Conservation (phyloP, 805 yeast species). For the Candida corydali region DNA sequence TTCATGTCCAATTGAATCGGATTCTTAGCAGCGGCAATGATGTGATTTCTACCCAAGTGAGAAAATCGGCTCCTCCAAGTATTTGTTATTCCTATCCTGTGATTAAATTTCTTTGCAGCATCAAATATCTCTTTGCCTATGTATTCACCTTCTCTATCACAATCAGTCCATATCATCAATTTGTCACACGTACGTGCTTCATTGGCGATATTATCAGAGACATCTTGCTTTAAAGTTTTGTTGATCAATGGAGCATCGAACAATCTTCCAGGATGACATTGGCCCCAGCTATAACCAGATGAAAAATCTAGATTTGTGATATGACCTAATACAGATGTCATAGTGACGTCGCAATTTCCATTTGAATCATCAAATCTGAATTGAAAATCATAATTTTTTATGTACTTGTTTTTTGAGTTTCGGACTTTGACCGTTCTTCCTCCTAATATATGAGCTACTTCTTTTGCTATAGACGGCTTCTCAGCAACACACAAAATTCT, state of each 20-base stretch:
- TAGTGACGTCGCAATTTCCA: slow-evolving; percentile 74
- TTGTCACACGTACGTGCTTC: slow-evolving; percentile 60
- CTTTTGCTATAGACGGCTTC: slow-evolving; percentile 90
- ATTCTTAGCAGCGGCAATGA: slow-evolving; percentile 66
- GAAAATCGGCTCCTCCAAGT: slow-evolving; percentile 78
- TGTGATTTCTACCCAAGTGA: slow-evolving; percentile 75
- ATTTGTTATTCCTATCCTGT: slow-evolving; percentile 40
- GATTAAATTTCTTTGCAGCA: slow-evolving; percentile 57
- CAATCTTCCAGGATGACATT: slow-evolving; percentile 57
- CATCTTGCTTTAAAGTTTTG: slow-evolving; percentile 30
- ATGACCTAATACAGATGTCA: slow-evolving; percentile 94
- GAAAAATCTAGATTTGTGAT: slow-evolving; percentile 64
- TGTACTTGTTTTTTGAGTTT: slow-evolving; percentile 53
- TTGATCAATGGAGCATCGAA: slow-evolving; percentile 67
- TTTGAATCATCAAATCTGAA: slow-evolving; percentile 53
- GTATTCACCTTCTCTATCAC: slow-evolving; percentile 94
- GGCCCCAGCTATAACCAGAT: slow-evolving; percentile 59
- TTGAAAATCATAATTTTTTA: slow-evolving; percentile 74
- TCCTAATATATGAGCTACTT: slow-evolving; percentile 69
- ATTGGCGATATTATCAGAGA: slow-evolving; percentile 61
- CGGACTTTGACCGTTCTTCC: slow-evolving; percentile 59
- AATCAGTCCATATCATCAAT: slow-evolving; percentile 96
- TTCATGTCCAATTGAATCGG: slow-evolving; percentile 62
- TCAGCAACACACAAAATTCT: slow-evolving; percentile 92
- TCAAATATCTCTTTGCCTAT: slow-evolving; percentile 80